Conservation (phyloP, 768 basidiomycete genomes). For the Mycena sanguinolenta region DNA sequence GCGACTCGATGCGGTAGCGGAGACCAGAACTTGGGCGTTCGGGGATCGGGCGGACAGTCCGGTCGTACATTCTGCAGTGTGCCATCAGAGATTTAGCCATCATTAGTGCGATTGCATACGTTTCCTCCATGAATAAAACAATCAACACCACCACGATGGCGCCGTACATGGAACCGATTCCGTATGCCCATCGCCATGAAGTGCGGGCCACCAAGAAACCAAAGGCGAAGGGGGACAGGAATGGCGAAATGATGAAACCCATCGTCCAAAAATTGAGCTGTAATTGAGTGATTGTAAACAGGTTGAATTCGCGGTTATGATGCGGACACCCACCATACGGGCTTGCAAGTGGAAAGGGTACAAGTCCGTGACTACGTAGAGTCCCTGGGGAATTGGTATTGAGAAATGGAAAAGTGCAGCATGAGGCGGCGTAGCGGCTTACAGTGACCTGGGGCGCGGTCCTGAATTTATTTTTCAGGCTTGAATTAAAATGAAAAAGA, state of each 20-base stretch:
- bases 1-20: conserved; percentile 66
- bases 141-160: conserved; percentile 69
- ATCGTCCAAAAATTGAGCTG: conserved; percentile 81
- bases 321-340: conserved; percentile 59
- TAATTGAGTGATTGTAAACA: not conserved
- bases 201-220: conserved; percentile 76
- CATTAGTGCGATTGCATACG: conserved; percentile 54
- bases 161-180: conserved; percentile 72
- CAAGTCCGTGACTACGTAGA: conserved; percentile 73
- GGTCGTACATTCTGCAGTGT: conserved; percentile 69
- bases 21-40: conserved; percentile 55
- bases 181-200: conserved; percentile 77
- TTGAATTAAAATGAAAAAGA: not conserved
- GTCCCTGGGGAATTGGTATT: conserved; percentile 53
- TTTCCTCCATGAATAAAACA: conserved; percentile 74
- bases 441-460: conserved; percentile 75
- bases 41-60: conserved; percentile 66
- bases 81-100: conserved; percentile 3
- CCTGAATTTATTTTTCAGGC: conserved; percentile 40
- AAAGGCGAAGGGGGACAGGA: conserved; percentile 74
- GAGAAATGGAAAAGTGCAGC: not conserved
- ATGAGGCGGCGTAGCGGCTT: conserved; percentile 38
- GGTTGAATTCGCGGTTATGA: not conserved
- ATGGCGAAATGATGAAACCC: conserved; percentile 77
- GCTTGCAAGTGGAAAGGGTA: conserved; percentile 81